Base-by-base conservation (phyloP, 1,284 basidiomycete genomes). In the Cryptococcus wingfieldii region DNA sequence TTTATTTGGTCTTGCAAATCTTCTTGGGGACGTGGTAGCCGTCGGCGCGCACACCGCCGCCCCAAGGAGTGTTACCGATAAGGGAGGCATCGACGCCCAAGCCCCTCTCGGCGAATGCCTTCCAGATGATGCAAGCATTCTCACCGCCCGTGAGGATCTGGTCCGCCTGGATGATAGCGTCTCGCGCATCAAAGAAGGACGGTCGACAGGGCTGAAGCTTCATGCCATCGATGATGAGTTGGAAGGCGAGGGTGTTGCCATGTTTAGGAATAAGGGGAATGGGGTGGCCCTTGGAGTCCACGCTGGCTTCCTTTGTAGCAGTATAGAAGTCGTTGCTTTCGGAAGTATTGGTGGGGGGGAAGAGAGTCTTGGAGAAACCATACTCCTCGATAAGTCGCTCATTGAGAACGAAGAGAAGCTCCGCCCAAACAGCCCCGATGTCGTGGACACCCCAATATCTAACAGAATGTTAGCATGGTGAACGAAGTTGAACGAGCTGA, bases 161-260 rank as follows among this genome's bases (percentile, higher is more conserved):
- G 77, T 97, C 94, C n/a, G 94, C 93, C 68, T 90, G 84, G 66
- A 98, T 84, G 72, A 98, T 95, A 19, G 93, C 92, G 75, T 93
- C 87, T 58, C 94, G 85, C 12, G 92, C 89, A 63, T 92, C 86
- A 68, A 94, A 89, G 87, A 97, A 96, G 54, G 83, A 82, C 5
- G 93, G 94, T 52, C 87, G 82, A 79, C 94, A 98, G 5, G 88
- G 86, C 76, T 97, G 93, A 47, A 95, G 79, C 83, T 97, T 98
- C 90, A 98, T 93, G 9, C 83, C 92, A 70, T 88, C 86, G 45
- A 97, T 64, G 47, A 97, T 86, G 47, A 97, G 85, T 83, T 96
- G 92, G 28, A 90, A 76, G 47, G 84, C 79, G 52, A 97, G 81
- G 31, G 93, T 86, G 80, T 98, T 98, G 28, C 94, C 94, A 72